Evolutionary conservation across 345 rosid genomes (phyloP), one percentile per base, ranked within the genome.

Genomic region (Stellera chamaejasme): DNA sequence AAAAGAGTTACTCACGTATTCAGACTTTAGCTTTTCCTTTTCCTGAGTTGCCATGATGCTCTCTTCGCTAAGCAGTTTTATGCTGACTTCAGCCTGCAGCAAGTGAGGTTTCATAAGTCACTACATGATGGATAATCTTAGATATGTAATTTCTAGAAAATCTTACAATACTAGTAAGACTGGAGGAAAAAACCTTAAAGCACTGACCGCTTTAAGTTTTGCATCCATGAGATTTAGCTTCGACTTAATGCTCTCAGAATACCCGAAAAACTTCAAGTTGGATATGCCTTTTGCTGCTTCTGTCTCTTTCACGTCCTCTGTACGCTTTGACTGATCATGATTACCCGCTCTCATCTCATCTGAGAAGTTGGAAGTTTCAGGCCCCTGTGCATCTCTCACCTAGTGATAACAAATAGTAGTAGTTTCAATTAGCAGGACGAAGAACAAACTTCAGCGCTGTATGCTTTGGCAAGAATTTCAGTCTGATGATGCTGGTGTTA

Each of bases 21-120:
- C 82, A 10, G 10, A 69, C 46, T 61, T 64, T 43, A 77, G 75
- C 47, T 15, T 58, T 26, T 79, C 69, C 62, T 62, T 79, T 64
- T 79, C 80, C 55, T 10, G 61, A 43, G 44, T 46, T 12, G 56
- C 65, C 56, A 15, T 48, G 42, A 50, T 72, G 26, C 64, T 74
- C 63, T 77, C 88, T 48, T 77, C 76, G 11, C 54, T 66, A 58
- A 82, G 66, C 66, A 67, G 64, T 45, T 14, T 45, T 25, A 79
- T 74, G 16, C 62, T 70, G 49, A 27, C 62, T 36, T 77, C 80
- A 56, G 88, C 84, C 88, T 79, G 16, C 48, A 43, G 39, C 42
- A 14, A 27, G 13, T 36, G 36, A 26, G 28, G 8, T 46, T 15
- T 16, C 14, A 46, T 3, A 16, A n/a, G 0, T 10, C 13, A 16